Percentiles rank a stretch among this genome's conserved stretches.
Evolutionary conservation across 768 basidiomycete genomes (phyloP).

Genomic region (Termitomyces heimii): DNA sequence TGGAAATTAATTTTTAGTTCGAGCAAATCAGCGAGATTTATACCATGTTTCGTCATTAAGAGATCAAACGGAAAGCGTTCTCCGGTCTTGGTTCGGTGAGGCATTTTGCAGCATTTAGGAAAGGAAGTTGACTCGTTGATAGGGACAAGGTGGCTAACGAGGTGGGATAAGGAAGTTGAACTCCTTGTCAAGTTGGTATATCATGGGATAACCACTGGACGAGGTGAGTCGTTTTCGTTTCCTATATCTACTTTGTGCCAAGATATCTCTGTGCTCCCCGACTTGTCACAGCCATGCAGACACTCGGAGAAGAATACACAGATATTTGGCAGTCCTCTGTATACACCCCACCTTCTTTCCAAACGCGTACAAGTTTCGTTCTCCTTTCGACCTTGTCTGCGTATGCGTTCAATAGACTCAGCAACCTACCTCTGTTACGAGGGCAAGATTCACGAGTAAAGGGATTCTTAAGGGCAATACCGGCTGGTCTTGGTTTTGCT

Average conservation of each 20-base stretch:
- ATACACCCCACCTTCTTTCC: slow-evolving; percentile 36
- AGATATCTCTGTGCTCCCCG: background rate
- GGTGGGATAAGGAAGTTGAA: slow-evolving; percentile 81
- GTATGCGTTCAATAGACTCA: slow-evolving; percentile 53
- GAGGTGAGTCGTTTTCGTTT: slow-evolving; percentile 41
- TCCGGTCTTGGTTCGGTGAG: slow-evolving; percentile 75
- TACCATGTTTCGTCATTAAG: slow-evolving; percentile 70
- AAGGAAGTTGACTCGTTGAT: slow-evolving; percentile 2
- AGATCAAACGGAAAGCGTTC: slow-evolving; percentile 68
- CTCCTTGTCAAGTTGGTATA: slow-evolving; percentile 63
- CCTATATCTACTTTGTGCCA: background rate
- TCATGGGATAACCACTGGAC: slow-evolving; percentile 68
- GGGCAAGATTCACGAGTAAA: slow-evolving; percentile 29
- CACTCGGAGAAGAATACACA: slow-evolving; percentile 88
- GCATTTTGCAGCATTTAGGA: background rate
- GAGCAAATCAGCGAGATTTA: slow-evolving; percentile 80
- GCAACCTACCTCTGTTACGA: slow-evolving; percentile 27
- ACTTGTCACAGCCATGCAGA: slow-evolving; percentile 56
- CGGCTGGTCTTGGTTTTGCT: slow-evolving; percentile 46
- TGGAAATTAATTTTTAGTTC: slow-evolving; percentile 41
- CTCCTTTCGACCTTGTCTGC: slow-evolving; percentile 62
- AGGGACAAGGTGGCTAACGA: slow-evolving; percentile 78
- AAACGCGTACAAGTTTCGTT: slow-evolving; percentile 47
- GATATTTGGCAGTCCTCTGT: slow-evolving; percentile 62
- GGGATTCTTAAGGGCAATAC: slow-evolving; percentile 32